phyloP scores from a whole-genome alignment of 2,329 filamentous ascomycete species.

The Geoglossum cookeanum region DNA sequence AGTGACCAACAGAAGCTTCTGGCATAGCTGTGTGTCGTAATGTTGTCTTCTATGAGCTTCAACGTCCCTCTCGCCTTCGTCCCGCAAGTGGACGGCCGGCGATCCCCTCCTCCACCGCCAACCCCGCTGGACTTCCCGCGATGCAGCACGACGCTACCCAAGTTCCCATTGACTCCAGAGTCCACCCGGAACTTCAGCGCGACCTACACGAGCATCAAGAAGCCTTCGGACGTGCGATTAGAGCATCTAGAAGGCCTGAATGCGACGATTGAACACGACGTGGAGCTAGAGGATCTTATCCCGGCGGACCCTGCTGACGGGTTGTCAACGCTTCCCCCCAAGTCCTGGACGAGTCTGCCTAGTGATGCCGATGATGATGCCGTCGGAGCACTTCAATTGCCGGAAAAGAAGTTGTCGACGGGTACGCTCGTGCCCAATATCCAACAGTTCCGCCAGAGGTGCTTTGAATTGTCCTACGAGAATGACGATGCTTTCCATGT shows the following conservation, averaged over 20 bases:
- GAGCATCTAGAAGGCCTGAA: conserved; percentile 24
- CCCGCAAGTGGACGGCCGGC: conserved; percentile 13
- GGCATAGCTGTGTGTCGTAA: too few relatives aligned
- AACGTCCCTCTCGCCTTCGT: too few relatives aligned
- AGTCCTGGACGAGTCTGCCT: conserved; percentile 13
- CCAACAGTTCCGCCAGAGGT: conserved; percentile 17
- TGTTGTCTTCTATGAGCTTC: too few relatives aligned
- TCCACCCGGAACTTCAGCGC: conserved; percentile 23
- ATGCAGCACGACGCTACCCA: conserved; percentile 19
- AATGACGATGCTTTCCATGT: conserved; percentile 40
- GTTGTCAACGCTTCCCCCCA: conserved; percentile 21
- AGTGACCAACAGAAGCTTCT: too few relatives aligned
- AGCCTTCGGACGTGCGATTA: conserved; percentile 22
- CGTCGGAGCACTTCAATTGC: conserved; percentile 6
- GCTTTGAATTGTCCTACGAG: conserved; percentile 31
- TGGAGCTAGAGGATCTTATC: conserved; percentile 22
- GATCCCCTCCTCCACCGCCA: conserved; percentile 28
- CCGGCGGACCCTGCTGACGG: conserved; percentile 16
- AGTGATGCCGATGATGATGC: neutral
- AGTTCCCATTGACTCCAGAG: conserved; percentile 18
- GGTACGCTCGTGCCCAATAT: neutral
- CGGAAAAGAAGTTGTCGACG: conserved; percentile 6
- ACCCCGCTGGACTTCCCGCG: conserved; percentile 33
- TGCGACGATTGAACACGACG: conserved; percentile 20
- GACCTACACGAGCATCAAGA: conserved; percentile 24